Base-by-base conservation (phyloP, 495 filamentous ascomycete genomes). In the Penicillium ochrochloron region DNA sequence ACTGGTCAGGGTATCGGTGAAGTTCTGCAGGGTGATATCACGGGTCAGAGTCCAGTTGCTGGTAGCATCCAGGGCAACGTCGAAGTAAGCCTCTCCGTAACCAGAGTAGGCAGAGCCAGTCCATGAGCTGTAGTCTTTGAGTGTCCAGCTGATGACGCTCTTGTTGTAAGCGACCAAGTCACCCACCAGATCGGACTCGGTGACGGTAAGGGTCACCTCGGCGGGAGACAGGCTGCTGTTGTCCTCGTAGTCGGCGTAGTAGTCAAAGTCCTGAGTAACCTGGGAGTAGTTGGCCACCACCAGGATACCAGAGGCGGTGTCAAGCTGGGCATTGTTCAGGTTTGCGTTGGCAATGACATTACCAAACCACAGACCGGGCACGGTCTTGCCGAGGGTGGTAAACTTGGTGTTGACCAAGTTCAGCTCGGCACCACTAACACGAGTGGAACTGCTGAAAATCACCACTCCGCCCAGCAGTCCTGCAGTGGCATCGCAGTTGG, bases 361-460 rank as follows among this genome's bases (percentile, higher is more conserved):
- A 35, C 65, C 65, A 10, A 67, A 67, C 65, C 65, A 67, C 10
- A 67, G 52, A 17, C 57, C 65, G 25, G 65, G 65, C 41, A 67
- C 63, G 5, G 23, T 50, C 25, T 29, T 21, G 14, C 57, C 57
- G 23, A 50, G 50, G 0, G 64, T 66, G 3, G 60, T 66, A 34
- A 67, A 64, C 52, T 61, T 64, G 41, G 61, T 67, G 19, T 63
- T 60, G n/a, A 57, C 60, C n/a, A 64, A 23, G 23, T 64, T 67
- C 5, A 67, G 53, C 10, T 42, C 27, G 0, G 60, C 60, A 42
- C 60, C 65, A 42, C 61, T 64, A 6, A 5, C 0, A 9, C 60
- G 50, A 10, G 17, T 17, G 6, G 51, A 25, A 31, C 57, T 63
- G 56, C 64, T 66, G 44, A 67, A 67, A 42, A 67, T 67, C 6